Conservation (phyloP, 164 flowering plant genomes). For the Berberis thunbergii region DNA sequence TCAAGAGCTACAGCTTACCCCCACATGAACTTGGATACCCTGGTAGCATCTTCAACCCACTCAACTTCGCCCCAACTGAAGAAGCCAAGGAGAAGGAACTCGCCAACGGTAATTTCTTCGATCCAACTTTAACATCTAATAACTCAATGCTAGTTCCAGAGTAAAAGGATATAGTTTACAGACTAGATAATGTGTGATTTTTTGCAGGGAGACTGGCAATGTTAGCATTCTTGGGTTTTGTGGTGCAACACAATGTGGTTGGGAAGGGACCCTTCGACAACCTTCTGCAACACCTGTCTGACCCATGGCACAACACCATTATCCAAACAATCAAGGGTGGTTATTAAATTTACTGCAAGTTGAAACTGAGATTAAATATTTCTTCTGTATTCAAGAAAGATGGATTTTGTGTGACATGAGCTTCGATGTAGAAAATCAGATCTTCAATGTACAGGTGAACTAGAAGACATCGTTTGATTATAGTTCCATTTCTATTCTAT, state of each 20-base stretch:
- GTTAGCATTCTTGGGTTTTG: constrained; percentile 88
- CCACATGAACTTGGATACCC: constrained; percentile 80
- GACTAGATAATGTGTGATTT: neutral
- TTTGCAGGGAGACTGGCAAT: constrained; percentile 92
- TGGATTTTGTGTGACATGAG: neutral
- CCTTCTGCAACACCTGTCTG: constrained; percentile 85
- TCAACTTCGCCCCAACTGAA: constrained; percentile 64
- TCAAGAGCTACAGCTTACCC: constrained; percentile 91
- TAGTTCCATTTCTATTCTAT: neutral
- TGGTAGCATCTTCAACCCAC: constrained; percentile 86
- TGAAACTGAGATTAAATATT: neutral
- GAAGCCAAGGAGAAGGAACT: constrained; percentile 98
- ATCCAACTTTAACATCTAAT: neutral
- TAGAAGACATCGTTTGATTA: neutral
- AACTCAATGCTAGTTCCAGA: neutral
- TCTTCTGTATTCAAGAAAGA: neutral
- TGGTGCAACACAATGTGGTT: constrained; percentile 89
- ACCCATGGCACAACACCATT: constrained; percentile 99
- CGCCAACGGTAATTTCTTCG: constrained; percentile 64
- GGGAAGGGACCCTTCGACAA: constrained; percentile 93
- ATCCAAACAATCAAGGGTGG: constrained; percentile 54
- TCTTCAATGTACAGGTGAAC: constrained; percentile 4
- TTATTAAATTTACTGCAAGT: constrained; percentile 3
- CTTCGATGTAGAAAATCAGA: constrained; percentile 1
- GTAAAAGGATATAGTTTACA: neutral